phyloP scores from a whole-genome alignment of 805 yeast species.

The Saccharomycopsis lassenensis region DNA sequence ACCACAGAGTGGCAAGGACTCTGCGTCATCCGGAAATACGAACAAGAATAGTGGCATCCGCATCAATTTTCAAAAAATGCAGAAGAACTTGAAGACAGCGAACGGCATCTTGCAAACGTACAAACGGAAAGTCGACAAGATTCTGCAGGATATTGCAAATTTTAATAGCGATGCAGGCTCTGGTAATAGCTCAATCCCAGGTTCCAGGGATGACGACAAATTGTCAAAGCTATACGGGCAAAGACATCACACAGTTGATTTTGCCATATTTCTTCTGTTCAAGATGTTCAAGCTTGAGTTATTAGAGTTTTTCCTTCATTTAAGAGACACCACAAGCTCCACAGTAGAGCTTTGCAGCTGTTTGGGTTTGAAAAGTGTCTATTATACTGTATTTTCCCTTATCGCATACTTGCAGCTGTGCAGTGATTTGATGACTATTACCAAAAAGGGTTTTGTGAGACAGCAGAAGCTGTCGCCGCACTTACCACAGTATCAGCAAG shows the following conservation, averaged over 20 bases:
- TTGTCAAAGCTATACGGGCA: neutral
- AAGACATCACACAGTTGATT: conserved; percentile 13
- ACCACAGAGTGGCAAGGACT: too few species aligned
- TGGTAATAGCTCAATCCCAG: too few species aligned
- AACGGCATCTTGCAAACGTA: conserved; percentile 12
- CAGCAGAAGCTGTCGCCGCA: too few species aligned
- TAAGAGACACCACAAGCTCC: conserved; percentile 8
- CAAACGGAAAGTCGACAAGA: conserved; percentile 6
- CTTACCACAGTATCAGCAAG: too few species aligned
- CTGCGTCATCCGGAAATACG: neutral
- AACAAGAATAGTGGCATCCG: conserved; percentile 1
- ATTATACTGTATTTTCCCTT: too few species aligned
- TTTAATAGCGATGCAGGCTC: conserved; percentile 1
- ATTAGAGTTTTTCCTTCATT: conserved; percentile 16
- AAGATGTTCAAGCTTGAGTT: conserved; percentile 16
- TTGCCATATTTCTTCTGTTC: conserved; percentile 15
- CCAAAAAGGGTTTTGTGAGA: too few species aligned
- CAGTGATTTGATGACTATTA: too few species aligned
- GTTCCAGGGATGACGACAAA: neutral
- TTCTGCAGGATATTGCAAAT: neutral
- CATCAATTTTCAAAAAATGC: conserved; percentile 13
- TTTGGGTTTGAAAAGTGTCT: conserved; percentile 13
- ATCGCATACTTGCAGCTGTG: too few species aligned
- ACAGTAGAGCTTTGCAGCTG: conserved; percentile 7
- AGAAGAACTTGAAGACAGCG: conserved; percentile 9